These are phyloP conservation scores for Melaleuca alternifolia DNA, from an alignment of 345 rosid species.

Conservation along the genomic window DNA sequence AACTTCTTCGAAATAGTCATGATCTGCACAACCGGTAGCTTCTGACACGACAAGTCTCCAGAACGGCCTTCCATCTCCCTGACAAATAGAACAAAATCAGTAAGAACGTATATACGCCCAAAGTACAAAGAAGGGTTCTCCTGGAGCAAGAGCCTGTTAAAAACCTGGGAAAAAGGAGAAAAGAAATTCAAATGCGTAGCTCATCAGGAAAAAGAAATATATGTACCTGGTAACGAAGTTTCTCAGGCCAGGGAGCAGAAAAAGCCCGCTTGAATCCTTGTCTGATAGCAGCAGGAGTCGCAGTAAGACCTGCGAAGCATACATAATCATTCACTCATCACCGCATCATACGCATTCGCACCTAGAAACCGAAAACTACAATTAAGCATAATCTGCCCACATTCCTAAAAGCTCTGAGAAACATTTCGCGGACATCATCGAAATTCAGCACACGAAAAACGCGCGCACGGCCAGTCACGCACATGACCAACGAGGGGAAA, in stretches of 20 bases:
- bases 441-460: not conserved
- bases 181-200: not conserved
- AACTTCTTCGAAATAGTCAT: conserved; percentile 80
- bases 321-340: not conserved
- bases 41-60: conserved; percentile 76
- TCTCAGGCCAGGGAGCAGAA: conserved; percentile 72
- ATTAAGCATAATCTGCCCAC: not conserved
- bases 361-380: not conserved
- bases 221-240: conserved; percentile 74
- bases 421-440: not conserved
- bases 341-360: not conserved
- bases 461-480: not conserved
- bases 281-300: conserved; percentile 59
- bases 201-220: not conserved
- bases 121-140: not conserved
- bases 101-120: not conserved
- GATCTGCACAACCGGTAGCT: conserved; percentile 67
- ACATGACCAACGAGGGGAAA: not conserved
- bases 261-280: conserved; percentile 80
- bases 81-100: not conserved
- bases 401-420: not conserved
- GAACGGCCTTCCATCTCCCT: conserved; percentile 92
- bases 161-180: not conserved
- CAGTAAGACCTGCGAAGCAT: conserved; percentile 37
- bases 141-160: not conserved